A percentile compares a stretch with the other conserved stretches of the same genome.
phyloP scores from a whole-genome alignment of 495 filamentous ascomycete genomes.

The Podospora pseudopauciseta region DNA sequence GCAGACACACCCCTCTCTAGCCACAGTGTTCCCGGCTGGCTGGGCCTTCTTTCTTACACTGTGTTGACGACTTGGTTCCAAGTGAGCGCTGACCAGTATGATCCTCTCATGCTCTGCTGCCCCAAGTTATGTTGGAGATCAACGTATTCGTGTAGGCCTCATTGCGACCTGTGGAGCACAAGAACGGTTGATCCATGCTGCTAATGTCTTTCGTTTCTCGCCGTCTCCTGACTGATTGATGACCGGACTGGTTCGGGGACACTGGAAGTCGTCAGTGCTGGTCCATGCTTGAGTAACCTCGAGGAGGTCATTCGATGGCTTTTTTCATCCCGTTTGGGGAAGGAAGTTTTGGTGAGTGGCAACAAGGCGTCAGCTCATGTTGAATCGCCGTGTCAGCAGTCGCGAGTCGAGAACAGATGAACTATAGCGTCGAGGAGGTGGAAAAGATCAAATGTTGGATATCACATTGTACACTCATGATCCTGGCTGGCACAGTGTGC shows the following conservation, averaged over 20 bases:
- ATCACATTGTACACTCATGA: background rate
- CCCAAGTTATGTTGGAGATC: background rate
- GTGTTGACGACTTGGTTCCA: constrained; percentile 10
- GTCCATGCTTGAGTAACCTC: background rate
- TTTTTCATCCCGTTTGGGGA: background rate
- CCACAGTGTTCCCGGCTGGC: constrained; percentile 14
- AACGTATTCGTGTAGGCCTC: background rate
- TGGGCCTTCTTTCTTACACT: background rate
- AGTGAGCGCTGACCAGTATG: background rate
- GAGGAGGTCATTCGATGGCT: background rate
- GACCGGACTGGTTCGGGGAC: background rate
- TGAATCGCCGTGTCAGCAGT: background rate
- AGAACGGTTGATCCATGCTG: background rate
- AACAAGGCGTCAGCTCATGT: constrained; percentile 4
- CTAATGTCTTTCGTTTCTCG: background rate
- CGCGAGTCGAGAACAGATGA: background rate
- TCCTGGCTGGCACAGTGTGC: background rate
- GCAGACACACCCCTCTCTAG: background rate
- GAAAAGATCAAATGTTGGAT: background rate
- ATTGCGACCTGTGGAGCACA: background rate
- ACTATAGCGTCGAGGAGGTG: background rate
- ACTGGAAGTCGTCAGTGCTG: background rate
- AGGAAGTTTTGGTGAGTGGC: background rate
- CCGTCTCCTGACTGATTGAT: background rate
- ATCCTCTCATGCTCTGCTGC: background rate